Percentiles rank a stretch among this genome's conserved stretches.
These are phyloP conservation scores for Aphanomyces astaci DNA, from an alignment of 352 stramenopile species.

Conservation along the genomic window DNA sequence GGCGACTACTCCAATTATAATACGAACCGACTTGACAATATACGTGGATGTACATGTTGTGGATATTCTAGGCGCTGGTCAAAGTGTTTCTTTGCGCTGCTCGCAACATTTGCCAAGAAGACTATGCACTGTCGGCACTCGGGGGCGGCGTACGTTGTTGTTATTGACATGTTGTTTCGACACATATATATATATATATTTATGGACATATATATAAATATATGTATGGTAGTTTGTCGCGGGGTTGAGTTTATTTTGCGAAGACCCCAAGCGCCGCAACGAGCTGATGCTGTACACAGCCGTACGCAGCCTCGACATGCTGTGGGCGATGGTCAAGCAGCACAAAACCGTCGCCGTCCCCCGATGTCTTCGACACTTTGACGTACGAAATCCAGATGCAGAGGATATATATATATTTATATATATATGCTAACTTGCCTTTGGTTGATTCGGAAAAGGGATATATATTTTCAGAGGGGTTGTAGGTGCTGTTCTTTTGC, in stretches of 20 bases:
- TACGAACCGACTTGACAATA: too few relatives aligned
- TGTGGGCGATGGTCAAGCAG: constrained; percentile 71
- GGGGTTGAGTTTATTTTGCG: constrained; percentile 57
- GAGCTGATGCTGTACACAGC: constrained; percentile 83
- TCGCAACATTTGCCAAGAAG: constrained; percentile 62
- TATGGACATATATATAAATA: too few relatives aligned
- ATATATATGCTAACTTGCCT: too few relatives aligned
- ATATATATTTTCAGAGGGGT: too few relatives aligned
- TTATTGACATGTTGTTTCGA: background rate
- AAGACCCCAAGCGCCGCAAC: constrained; percentile 72
- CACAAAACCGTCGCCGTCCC: constrained; percentile 44
- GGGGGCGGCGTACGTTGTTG: constrained; percentile 31
- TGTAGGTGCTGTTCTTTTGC: constrained; percentile 69
- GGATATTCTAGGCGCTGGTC: constrained; percentile 47
- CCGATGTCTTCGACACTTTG: constrained; percentile 25
- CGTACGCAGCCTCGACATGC: constrained; percentile 61
- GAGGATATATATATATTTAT: too few relatives aligned
- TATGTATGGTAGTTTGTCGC: constrained; percentile 39
- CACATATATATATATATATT: too few relatives aligned
- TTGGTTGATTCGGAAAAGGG: too few relatives aligned
- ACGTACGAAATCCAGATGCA: too few relatives aligned
- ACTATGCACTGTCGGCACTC: constrained; percentile 40
- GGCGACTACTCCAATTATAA: too few relatives aligned
- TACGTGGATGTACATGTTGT: background rate
- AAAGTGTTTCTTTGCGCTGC: constrained; percentile 66